These are phyloP conservation scores for Plasmopara muralis DNA, from an alignment of 352 stramenopile genomes.

Conservation along the genomic window DNA sequence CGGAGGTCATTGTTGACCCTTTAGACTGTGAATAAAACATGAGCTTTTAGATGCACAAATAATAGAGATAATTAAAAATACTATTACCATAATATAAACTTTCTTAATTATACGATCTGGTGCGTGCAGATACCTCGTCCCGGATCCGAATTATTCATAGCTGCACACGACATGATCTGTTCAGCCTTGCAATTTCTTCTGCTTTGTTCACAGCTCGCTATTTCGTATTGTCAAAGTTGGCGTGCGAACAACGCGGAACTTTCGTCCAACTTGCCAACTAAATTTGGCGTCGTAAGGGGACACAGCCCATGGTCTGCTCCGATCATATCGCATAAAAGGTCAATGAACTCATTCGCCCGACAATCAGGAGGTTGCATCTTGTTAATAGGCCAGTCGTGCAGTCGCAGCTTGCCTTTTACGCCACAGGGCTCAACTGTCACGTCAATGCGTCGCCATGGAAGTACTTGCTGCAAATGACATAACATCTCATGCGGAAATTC, in stretches of 20 bases:
- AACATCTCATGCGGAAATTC: conserved; percentile 66
- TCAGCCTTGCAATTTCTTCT: conserved; percentile 12
- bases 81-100: too few relatives aligned
- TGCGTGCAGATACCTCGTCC: too few relatives aligned
- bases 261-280: conserved; percentile 14
- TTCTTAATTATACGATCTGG: too few relatives aligned
- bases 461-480: conserved; percentile 34
- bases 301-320: conserved; percentile 49
- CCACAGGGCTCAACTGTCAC: conserved; percentile 53
- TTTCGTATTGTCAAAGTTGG: conserved; percentile 8
- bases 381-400: conserved; percentile 78
- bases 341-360: conserved; percentile 61
- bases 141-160: too few relatives aligned
- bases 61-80: too few relatives aligned
- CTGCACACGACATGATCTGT: neutral
- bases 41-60: too few relatives aligned
- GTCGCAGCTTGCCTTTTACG: conserved; percentile 58
- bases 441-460: conserved; percentile 61
- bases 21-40: too few relatives aligned
- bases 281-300: conserved; percentile 17
- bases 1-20: too few relatives aligned
- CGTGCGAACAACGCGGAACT: conserved; percentile 17
- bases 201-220: conserved; percentile 6
- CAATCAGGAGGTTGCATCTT: conserved; percentile 70
- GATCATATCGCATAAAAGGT: conserved; percentile 65